A percentile compares a stretch with the other conserved stretches of the same genome.
Conservation (phyloP, 2,329 filamentous ascomycete genomes). For the Tolypocladium inflatum region DNA sequence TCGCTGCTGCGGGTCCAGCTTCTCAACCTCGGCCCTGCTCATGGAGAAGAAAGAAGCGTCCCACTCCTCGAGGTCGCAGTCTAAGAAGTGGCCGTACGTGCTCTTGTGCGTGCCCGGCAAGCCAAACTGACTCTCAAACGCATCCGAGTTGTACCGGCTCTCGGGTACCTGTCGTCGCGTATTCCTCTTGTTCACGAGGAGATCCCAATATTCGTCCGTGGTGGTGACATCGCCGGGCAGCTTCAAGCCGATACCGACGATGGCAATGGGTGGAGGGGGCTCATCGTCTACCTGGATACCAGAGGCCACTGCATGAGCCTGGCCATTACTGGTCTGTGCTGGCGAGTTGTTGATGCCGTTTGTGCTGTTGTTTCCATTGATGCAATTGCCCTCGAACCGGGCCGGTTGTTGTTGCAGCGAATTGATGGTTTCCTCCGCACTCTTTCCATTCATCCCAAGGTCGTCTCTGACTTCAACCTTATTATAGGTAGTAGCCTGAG, state of each 20-base stretch:
- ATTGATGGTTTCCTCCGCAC: background rate
- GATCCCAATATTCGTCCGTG: constrained; percentile 18
- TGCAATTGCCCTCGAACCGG: background rate
- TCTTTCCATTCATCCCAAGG: background rate
- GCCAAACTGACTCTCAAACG: constrained; percentile 9
- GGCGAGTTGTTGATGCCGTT: background rate
- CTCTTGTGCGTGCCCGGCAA: constrained; percentile 4
- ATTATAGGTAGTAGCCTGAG: background rate
- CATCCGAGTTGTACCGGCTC: constrained; percentile 15
- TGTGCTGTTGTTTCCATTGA: background rate
- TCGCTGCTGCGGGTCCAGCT: constrained; percentile 20
- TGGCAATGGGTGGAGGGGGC: constrained; percentile 16
- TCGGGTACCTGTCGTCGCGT: constrained; percentile 14
- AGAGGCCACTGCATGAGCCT: background rate
- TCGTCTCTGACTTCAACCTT: background rate
- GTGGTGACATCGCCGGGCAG: constrained; percentile 19
- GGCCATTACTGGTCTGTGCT: background rate
- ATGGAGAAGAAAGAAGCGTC: constrained; percentile 23
- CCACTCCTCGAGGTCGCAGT: constrained; percentile 12
- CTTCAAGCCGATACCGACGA: constrained; percentile 21
- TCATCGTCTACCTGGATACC: background rate
- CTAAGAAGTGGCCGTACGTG: constrained; percentile 15
- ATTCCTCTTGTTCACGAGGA: constrained; percentile 17
- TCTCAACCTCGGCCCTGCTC: constrained; percentile 13
- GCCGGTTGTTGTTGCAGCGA: background rate